Evolutionary conservation across 306 rosid genomes (phyloP), one percentile per base, ranked within the genome.

Genomic region (Prunus mume): DNA sequence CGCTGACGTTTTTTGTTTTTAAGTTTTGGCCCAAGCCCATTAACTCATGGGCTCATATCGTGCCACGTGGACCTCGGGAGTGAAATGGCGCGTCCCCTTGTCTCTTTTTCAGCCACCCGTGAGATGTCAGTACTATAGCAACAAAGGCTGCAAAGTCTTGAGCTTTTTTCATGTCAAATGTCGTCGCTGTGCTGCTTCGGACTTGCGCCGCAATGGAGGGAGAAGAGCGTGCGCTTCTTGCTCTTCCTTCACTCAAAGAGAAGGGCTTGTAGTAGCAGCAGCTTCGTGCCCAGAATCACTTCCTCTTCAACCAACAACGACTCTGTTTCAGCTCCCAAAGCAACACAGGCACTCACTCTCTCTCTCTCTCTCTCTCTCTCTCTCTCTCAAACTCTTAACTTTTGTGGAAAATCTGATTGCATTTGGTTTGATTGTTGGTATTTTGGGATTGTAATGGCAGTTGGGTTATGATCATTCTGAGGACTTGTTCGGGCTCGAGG

Each of bases 401-500:
- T 28, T 63, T 3, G 27, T 10, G 45, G 20, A 10, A 27, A 46
- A 2, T 61, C 47, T 15, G 14, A 6, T 11, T 14, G 2, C n/a
- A 22, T 58, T 52, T 34, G 14, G 3, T 41, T 68, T 65, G 3
- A 11, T 67, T 46, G 68, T 72, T 74, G 49, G 60, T 55, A 17
- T 19, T 81, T 76, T 10, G 50, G 46, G 46, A 12, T 71, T 52
- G 70, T 57, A 61, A 51, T 81, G 41, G 69, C 90, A 93, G 98
- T 55, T 88, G 81, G 93, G 91, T 54, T 90, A 81, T 75, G 88
- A 66, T 78, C 87, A 92, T 46, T 79, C 96, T 1, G 98, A 86
- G 85, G 97, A 90, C 20, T 78, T 87, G 7, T 93, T 85, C 41
- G 96, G 89, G 22, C 81, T 91, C 62, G 97, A 85, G 68, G 88